Percentiles rank a stretch among this genome's conserved stretches.
phyloP scores from a whole-genome alignment of 306 rosid genomes.

The Calophaca sinica region DNA sequence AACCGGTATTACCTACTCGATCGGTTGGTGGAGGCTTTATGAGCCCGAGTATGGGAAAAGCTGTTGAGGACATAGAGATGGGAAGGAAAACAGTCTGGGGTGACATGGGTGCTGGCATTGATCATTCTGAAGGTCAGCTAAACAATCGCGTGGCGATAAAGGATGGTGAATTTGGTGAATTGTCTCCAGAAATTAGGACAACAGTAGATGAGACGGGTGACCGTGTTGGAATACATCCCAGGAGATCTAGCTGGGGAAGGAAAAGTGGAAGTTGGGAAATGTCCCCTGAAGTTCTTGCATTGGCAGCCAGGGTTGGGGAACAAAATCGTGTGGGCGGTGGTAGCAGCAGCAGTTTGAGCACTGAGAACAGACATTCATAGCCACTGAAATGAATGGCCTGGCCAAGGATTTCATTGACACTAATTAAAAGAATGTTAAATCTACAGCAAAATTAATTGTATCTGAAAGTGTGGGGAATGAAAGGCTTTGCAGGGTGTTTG shows the following conservation, averaged over 20 bases:
- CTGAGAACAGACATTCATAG: constrained; percentile 52
- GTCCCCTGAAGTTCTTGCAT: constrained; percentile 98
- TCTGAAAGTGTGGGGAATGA: constrained; percentile 52
- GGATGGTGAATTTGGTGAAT: constrained; percentile 65
- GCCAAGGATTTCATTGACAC: constrained; percentile 40
- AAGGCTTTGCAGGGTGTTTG: constrained; percentile 57
- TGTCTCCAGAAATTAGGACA: constrained; percentile 77
- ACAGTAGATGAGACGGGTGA: constrained; percentile 70
- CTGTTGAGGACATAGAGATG: constrained; percentile 96
- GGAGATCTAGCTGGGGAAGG: constrained; percentile 97
- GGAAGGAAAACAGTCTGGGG: constrained; percentile 88
- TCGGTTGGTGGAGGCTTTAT: constrained; percentile 85
- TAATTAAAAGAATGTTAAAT: constrained; percentile 41
- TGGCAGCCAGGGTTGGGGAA: constrained; percentile 84
- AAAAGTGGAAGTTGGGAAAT: constrained; percentile 99
- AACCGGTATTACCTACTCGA: constrained; percentile 70
- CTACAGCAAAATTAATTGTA: constrained; percentile 52
- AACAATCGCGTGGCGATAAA: constrained; percentile 67
- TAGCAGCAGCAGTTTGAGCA: constrained; percentile 67
- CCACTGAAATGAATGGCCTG: too few relatives aligned
- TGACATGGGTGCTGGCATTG: constrained; percentile 69
- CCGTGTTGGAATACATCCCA: constrained; percentile 77
- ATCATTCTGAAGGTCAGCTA: constrained; percentile 73
- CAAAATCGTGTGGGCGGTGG: constrained; percentile 67
- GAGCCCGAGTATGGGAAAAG: constrained; percentile 97